Percentiles rank a stretch among this genome's conserved stretches.
Evolutionary conservation across 2,329 filamentous ascomycete genomes (phyloP).

Genomic region (Colletotrichum sp.): DNA sequence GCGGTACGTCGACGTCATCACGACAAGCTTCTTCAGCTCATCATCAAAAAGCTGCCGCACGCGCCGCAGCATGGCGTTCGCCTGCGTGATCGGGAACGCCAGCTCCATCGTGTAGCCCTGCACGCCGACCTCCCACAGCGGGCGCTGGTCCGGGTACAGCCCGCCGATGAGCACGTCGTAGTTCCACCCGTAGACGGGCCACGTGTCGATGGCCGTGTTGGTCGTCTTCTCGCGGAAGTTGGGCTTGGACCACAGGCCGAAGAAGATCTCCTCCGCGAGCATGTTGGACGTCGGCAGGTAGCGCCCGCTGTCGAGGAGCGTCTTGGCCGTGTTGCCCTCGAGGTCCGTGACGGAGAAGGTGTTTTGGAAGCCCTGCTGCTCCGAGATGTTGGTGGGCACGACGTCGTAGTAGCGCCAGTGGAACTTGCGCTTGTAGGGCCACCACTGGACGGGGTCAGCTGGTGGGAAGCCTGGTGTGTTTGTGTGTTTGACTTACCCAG

Average conservation of each 20-base stretch:
- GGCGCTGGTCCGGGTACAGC: constrained; percentile 50
- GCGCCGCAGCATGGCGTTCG: constrained; percentile 53
- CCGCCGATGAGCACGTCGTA: constrained; percentile 59
- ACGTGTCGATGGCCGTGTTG: constrained; percentile 42
- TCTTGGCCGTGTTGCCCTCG: constrained; percentile 44
- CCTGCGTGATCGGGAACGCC: constrained; percentile 53
- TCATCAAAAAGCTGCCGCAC: constrained; percentile 54
- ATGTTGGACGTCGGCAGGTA: constrained; percentile 51
- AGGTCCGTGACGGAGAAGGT: constrained; percentile 53
- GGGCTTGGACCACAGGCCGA: constrained; percentile 51
- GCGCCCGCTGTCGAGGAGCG: constrained; percentile 52
- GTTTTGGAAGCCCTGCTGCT: constrained; percentile 55
- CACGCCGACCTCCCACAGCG: constrained; percentile 55
- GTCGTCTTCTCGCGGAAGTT: constrained; percentile 59
- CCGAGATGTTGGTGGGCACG: constrained; percentile 40
- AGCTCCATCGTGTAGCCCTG: constrained; percentile 55
- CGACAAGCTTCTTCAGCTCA: constrained; percentile 43
- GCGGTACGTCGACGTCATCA: constrained; percentile 56
- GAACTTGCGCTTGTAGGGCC: constrained; percentile 55
- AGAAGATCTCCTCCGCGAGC: constrained; percentile 54
- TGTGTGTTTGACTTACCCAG: constrained; percentile 40
- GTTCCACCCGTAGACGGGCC: constrained; percentile 59
- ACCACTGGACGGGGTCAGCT: constrained; percentile 42
- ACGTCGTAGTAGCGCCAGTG: constrained; percentile 58
- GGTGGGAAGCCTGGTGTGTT: too few relatives aligned